A percentile compares a stretch with the other conserved stretches of the same genome.
These are phyloP conservation scores for Cyberlindnera samutprakarnensis DNA, from an alignment of 805 yeast species.

Conservation along the genomic window DNA sequence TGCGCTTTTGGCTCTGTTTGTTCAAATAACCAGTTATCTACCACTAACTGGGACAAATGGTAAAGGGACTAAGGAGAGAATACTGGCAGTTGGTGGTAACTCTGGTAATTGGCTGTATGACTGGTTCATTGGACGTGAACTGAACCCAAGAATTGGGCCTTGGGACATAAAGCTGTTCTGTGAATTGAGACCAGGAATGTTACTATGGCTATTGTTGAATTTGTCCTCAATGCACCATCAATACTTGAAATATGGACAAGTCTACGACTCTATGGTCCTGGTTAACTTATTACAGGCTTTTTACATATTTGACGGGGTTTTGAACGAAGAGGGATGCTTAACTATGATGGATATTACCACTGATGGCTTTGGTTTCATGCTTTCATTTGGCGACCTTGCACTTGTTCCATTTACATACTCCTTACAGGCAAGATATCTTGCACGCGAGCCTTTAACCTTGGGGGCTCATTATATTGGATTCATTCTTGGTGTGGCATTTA, in stretches of 20 bases:
- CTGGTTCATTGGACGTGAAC: slow-evolving; percentile 96
- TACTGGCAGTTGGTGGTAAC: slow-evolving; percentile 84
- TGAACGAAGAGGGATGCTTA: slow-evolving; percentile 82
- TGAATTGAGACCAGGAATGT: slow-evolving; percentile 91
- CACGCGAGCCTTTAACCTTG: slow-evolving; percentile 52
- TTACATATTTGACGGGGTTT: slow-evolving; percentile 86
- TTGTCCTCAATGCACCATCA: slow-evolving; percentile 78
- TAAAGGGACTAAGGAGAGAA: slow-evolving; percentile 49
- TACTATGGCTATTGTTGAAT: slow-evolving; percentile 77
- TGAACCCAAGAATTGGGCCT: slow-evolving; percentile 81
- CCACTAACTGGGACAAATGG: slow-evolving; percentile 48
- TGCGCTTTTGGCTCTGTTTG: slow-evolving; percentile 50
- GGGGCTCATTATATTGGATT: slow-evolving; percentile 30
- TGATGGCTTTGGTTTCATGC: slow-evolving; percentile 97
- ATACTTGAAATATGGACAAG: slow-evolving; percentile 48
- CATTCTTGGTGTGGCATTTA: slow-evolving; percentile 40
- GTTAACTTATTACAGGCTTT: slow-evolving; percentile 66
- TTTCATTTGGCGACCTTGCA: slow-evolving; percentile 88
- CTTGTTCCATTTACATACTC: slow-evolving; percentile 90
- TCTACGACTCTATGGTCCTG: slow-evolving; percentile 66
- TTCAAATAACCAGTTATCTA: slow-evolving; percentile 61
- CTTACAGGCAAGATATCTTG: slow-evolving; percentile 75
- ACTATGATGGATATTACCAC: slow-evolving; percentile 95
- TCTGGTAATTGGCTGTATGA: slow-evolving; percentile 70
- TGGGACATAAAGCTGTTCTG: slow-evolving; percentile 89